Conservation (phyloP, 2,329 filamentous ascomycete genomes). For the Colletotrichum liriopes region DNA sequence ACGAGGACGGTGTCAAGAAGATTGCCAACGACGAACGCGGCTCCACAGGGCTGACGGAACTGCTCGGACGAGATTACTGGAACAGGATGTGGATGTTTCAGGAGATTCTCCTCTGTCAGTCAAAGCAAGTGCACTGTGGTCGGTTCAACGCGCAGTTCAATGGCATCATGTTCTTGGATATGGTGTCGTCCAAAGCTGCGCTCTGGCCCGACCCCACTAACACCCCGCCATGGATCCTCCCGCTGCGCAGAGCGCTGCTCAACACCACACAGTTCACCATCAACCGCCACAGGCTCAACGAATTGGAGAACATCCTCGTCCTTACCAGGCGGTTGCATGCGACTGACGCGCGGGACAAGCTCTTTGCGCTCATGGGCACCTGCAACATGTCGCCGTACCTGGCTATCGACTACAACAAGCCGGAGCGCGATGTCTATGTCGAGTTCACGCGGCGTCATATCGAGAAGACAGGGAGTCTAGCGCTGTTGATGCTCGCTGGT, state of each 20-base stretch:
- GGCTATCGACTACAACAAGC: background rate
- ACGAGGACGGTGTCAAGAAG: background rate
- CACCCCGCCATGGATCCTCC: background rate
- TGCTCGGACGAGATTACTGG: slow-evolving; percentile 15
- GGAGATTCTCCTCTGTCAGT: background rate
- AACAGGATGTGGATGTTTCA: slow-evolving; percentile 26
- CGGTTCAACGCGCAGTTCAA: background rate
- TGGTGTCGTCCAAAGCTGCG: background rate
- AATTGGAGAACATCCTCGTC: background rate
- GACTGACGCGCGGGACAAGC: background rate
- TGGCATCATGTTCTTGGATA: background rate
- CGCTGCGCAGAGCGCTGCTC: slow-evolving; percentile 3
- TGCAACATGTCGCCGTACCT: slow-evolving; percentile 9
- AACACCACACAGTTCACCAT: slow-evolving; percentile 6
- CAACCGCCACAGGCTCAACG: background rate
- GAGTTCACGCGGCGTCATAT: background rate
- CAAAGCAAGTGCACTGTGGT: slow-evolving; percentile 1
- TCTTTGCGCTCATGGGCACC: slow-evolving; percentile 8
- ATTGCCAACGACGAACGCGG: background rate
- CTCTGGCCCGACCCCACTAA: background rate
- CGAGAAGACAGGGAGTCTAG: background rate
- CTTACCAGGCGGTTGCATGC: background rate
- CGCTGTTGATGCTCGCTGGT: background rate
- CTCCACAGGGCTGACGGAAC: background rate
- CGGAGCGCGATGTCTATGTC: background rate